Conservation (phyloP, 1,284 basidiomycete genomes). For the Fomes fomentarius region DNA sequence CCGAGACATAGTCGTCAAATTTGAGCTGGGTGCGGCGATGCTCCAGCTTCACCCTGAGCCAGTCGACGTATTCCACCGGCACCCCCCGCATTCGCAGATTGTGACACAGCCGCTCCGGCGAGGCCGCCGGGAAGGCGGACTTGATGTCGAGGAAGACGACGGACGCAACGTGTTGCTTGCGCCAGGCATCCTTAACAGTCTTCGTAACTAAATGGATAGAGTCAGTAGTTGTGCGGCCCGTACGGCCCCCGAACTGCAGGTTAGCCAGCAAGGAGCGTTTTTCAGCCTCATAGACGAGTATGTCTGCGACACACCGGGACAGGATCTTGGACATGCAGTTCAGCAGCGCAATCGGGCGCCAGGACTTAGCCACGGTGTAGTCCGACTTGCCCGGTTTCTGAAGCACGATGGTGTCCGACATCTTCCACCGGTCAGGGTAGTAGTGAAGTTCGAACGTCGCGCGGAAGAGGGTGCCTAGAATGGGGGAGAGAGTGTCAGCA, state of each 20-base stretch:
- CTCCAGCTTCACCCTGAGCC: neutral
- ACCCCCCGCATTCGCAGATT: too few species aligned
- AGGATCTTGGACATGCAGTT: constrained; percentile 40
- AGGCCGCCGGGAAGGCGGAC: too few species aligned
- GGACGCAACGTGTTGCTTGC: constrained; percentile 31
- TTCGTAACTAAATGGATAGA: constrained; percentile 37
- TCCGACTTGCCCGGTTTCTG: too few species aligned
- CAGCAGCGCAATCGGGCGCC: constrained; percentile 44
- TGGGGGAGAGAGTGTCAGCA: constrained; percentile 28
- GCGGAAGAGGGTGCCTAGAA: constrained; percentile 34
- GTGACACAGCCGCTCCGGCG: too few species aligned
- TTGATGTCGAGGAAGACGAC: constrained; percentile 43
- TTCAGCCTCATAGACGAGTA: constrained; percentile 31
- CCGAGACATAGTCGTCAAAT: too few species aligned
- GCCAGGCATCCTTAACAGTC: constrained; percentile 39
- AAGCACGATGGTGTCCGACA: too few species aligned
- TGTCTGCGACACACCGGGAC: constrained; percentile 30
- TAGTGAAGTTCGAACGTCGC: too few species aligned
- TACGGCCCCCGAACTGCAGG: constrained; percentile 39
- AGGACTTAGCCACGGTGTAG: too few species aligned
- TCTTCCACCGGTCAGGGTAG: too few species aligned
- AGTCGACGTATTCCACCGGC: constrained; percentile 29
- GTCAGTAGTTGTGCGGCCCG: constrained; percentile 41
- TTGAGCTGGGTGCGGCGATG: neutral
- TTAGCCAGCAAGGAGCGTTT: constrained; percentile 26